Percentiles rank a stretch among this genome's conserved stretches.
Evolutionary conservation across 345 rosid genomes (phyloP).

Genomic region (Chamaenerion angustifolium): DNA sequence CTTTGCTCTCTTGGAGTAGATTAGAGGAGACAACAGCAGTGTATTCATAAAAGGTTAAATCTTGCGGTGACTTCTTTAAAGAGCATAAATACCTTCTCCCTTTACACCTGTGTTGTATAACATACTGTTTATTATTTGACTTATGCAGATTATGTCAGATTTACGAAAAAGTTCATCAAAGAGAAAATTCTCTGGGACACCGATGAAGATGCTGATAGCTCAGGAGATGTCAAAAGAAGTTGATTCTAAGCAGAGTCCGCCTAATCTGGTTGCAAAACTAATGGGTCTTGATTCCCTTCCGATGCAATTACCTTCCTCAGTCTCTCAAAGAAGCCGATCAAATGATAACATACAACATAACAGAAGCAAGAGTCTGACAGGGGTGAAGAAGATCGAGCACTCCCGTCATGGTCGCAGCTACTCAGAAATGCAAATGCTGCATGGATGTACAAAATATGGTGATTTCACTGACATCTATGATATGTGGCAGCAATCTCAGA

Average conservation of each 20-base stretch:
- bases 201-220: conserved; percentile 73
- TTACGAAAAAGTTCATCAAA: conserved; percentile 42
- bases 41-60: conserved; percentile 37
- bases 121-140: not conserved
- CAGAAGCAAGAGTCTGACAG: conserved; percentile 41
- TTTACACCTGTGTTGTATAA: too few species aligned
- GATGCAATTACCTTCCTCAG: conserved; percentile 29
- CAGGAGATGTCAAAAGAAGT: conserved; percentile 77
- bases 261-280: conserved; percentile 84
- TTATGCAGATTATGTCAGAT: conserved; percentile 43
- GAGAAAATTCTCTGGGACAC: conserved; percentile 47
- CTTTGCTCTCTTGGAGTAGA: conserved; percentile 52
- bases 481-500: conserved; percentile 49
- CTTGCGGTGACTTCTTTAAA: conserved; percentile 2
- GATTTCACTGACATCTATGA: conserved; percentile 51
- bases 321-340: conserved; percentile 17
- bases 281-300: conserved; percentile 96
- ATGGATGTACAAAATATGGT: conserved; percentile 5
- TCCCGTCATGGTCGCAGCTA: conserved; percentile 37
- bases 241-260: conserved; percentile 35
- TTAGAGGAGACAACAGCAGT: conserved; percentile 50
- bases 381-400: conserved; percentile 14
- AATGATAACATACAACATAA: conserved; percentile 34
- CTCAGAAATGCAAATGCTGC: conserved; percentile 10
- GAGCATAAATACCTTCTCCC: too few species aligned